Conservation (phyloP, 2,329 filamentous ascomycete genomes). For the Penicillium freii region DNA sequence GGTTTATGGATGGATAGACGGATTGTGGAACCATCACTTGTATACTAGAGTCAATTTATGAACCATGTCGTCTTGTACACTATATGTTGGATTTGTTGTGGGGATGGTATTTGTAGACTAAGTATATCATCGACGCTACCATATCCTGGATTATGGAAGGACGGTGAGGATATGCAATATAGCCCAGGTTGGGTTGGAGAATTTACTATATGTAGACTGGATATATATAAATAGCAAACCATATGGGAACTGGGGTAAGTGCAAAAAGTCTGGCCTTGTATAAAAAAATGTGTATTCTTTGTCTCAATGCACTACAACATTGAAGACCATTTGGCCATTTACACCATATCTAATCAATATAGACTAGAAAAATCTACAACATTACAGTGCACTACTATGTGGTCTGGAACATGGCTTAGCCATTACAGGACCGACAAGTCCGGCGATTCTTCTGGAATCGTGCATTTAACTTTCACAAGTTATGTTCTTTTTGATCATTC, state of each 20-base stretch:
- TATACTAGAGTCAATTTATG: conserved; percentile 27
- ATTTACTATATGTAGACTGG: neutral
- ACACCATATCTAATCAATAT: neutral
- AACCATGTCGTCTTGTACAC: conserved; percentile 9
- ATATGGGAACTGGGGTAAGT: neutral
- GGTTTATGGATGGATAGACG: conserved; percentile 6
- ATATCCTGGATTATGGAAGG: neutral
- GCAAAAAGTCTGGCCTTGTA: too few relatives aligned
- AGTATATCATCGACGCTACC: neutral
- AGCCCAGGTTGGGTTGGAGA: too few relatives aligned
- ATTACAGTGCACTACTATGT: neutral
- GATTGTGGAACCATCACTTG: conserved; percentile 16
- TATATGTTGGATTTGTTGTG: neutral
- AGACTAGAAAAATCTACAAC: neutral
- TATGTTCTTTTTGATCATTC: conserved; percentile 40
- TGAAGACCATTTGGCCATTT: neutral
- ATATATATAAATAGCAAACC: neutral
- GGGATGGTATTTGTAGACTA: neutral
- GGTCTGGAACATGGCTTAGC: conserved; percentile 2
- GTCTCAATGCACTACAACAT: neutral
- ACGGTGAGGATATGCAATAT: neutral
- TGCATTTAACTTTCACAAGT: conserved; percentile 24
- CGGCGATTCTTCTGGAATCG: conserved; percentile 16
- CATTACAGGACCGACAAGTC: conserved; percentile 15
- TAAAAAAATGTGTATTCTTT: too few relatives aligned